A percentile compares a stretch with the other conserved stretches of the same genome.
These are phyloP conservation scores for Flaveria brownii DNA, from an alignment of 129 eudicot species.

Conservation along the genomic window DNA sequence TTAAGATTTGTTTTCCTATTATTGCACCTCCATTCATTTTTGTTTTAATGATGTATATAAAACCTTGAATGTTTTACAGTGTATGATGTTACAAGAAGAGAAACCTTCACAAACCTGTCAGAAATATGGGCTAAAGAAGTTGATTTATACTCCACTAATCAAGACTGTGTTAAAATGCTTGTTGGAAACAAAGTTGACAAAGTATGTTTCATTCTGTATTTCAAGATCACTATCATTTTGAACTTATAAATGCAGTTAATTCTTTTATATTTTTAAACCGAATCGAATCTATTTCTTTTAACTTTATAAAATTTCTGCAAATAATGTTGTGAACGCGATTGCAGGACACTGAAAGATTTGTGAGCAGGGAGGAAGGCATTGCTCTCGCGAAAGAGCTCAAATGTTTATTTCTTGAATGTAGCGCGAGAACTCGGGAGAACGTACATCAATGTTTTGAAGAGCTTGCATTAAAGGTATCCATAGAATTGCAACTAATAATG, in stretches of 20 bases:
- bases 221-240: not conserved
- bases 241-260: slow-evolving; percentile 4
- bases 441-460: slow-evolving; percentile 88
- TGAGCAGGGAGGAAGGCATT: slow-evolving; percentile 91
- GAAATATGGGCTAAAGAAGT: slow-evolving; percentile 97
- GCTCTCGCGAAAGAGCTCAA: slow-evolving; percentile 81
- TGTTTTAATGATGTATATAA: slow-evolving; percentile 6
- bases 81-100: slow-evolving; percentile 94
- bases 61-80: slow-evolving; percentile 34
- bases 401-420: slow-evolving; percentile 78
- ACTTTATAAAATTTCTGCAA: not conserved
- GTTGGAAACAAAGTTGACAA: slow-evolving; percentile 96
- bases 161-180: slow-evolving; percentile 91
- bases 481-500: not conserved
- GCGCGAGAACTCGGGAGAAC: slow-evolving; percentile 87
- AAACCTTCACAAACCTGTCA: slow-evolving; percentile 77
- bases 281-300: not conserved
- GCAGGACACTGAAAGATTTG: slow-evolving; percentile 89
- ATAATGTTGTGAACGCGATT: slow-evolving; percentile 13
- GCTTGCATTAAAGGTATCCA: slow-evolving; percentile 75
- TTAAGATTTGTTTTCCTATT: not conserved
- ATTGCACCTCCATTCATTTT: not conserved
- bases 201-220: slow-evolving; percentile 48
- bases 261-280: not conserved
- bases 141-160: slow-evolving; percentile 83